Evolutionary conservation across 305 asterid species (phyloP), one percentile per base, ranked within the genome.

Genomic region (Fraxinus floribunda): DNA sequence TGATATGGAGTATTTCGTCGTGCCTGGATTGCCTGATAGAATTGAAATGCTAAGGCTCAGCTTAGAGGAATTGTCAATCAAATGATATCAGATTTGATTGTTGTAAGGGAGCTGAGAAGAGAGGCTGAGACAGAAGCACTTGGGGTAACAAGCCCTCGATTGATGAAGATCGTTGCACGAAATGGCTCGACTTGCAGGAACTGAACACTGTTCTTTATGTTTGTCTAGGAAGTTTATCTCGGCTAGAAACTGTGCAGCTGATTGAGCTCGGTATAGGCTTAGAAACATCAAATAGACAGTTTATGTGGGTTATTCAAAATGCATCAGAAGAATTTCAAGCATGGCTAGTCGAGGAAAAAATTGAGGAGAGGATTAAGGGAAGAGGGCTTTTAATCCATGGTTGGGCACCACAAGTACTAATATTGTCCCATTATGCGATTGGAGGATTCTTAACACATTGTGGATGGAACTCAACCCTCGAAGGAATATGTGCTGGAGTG

Each of bases 391-490:
- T 91, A 35, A 35, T 35, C 39, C 39, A 35, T 35, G 39, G 39
- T 1, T 91, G 94, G 95, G 91, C 91, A 0, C 95, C 93, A 0
- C 95, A 91, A 66, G 80, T 90, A 6, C 86, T 86, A 1, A 86
- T 90, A 46, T 77, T 90, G 26, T 87, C 91, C 15, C 94, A 91
- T 75, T 85, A 79, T 5, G 83, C 93, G 0, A 55, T 88, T 2
- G 94, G 93, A 22, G 88, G 87, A 13, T 91, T 91, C 85, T 30
- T 90, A 44, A 90, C 92, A 8, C 94, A 91, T 11, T 89, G 93
- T 18, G 93, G 93, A n/a, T 89, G 93, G 93, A 91, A 91, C 66
- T 91, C 94, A 39, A 82, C 89, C 0, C 29, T 87, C 7, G 91
- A 90, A 80, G 93, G 90, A 0, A 72, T 90, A 20, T 72, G 80